A percentile compares a stretch with the other conserved stretches of the same genome.
Evolutionary conservation across 2,329 filamentous ascomycete genomes (phyloP).

Genomic region (Leptographium flavum): DNA sequence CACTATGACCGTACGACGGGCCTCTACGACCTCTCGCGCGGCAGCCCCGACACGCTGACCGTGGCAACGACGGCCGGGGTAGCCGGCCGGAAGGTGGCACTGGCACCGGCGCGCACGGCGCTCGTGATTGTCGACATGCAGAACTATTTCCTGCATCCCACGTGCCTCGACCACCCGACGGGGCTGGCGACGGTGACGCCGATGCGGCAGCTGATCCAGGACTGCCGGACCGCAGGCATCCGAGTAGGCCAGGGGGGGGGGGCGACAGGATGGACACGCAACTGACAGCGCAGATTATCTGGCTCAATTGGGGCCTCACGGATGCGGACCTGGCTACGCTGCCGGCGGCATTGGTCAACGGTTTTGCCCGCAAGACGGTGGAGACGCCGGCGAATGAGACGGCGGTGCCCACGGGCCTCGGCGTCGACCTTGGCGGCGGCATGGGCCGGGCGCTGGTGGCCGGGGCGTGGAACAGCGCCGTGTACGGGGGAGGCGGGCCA

Average conservation of each 20-base stretch:
- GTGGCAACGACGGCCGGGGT: slow-evolving; percentile 24
- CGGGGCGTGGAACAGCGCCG: slow-evolving; percentile 40
- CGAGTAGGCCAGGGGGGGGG: slow-evolving; percentile 16
- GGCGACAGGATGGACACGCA: background rate
- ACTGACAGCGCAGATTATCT: slow-evolving; percentile 2
- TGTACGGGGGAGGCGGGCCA: slow-evolving; percentile 20
- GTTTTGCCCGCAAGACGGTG: slow-evolving; percentile 29
- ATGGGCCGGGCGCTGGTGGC: slow-evolving; percentile 32
- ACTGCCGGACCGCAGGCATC: slow-evolving; percentile 34
- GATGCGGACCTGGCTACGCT: slow-evolving; percentile 33
- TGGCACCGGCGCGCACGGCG: slow-evolving; percentile 28
- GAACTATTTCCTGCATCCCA: slow-evolving; percentile 35
- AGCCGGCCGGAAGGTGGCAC: slow-evolving; percentile 39
- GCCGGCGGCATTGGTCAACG: slow-evolving; percentile 31
- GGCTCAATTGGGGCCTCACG: slow-evolving; percentile 44
- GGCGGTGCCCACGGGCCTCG: slow-evolving; percentile 21
- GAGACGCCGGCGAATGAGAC: background rate
- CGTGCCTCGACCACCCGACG: slow-evolving; percentile 24
- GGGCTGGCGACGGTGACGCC: slow-evolving; percentile 27
- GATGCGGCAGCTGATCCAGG: slow-evolving; percentile 24
- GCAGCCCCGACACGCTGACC: slow-evolving; percentile 14
- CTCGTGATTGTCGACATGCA: slow-evolving; percentile 31
- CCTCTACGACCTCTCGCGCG: slow-evolving; percentile 18
- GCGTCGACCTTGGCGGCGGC: slow-evolving; percentile 29
- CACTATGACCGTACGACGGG: slow-evolving; percentile 14